Evolutionary conservation across 2,329 filamentous ascomycete species (phyloP).

Genomic region (Colletotrichum musicola): DNA sequence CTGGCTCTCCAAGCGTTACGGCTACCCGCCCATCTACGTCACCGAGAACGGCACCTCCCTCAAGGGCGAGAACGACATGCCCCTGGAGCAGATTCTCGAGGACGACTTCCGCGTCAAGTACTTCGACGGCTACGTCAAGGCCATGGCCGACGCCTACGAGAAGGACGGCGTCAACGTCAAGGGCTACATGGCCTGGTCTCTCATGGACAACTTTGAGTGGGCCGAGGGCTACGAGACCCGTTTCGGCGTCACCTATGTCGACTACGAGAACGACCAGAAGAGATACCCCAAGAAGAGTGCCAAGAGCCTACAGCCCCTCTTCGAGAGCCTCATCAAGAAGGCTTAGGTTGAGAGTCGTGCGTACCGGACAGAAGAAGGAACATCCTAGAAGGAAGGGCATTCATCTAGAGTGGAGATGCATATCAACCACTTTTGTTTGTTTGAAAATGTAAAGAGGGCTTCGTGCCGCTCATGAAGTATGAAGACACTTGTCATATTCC

Average conservation of each 20-base stretch:
- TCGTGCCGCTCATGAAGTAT: constrained; percentile 22
- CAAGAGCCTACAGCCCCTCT: constrained; percentile 76
- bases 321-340: constrained; percentile 78
- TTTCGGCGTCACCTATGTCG: constrained; percentile 86
- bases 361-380: not conserved
- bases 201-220: constrained; percentile 94
- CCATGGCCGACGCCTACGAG: constrained; percentile 78
- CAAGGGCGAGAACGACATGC: constrained; percentile 84
- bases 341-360: constrained; percentile 48
- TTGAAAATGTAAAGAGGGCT: constrained; percentile 16
- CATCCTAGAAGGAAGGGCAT: not conserved
- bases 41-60: constrained; percentile 91
- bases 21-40: constrained; percentile 82
- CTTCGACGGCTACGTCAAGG: constrained; percentile 81
- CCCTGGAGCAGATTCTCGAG: constrained; percentile 77
- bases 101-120: constrained; percentile 87
- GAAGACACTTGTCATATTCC: constrained; percentile 15
- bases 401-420: constrained; percentile 13
- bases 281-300: constrained; percentile 88
- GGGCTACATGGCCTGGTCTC: constrained; percentile 88
- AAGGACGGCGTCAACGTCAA: constrained; percentile 83
- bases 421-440: constrained; percentile 3
- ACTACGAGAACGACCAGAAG: constrained; percentile 84
- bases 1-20: constrained; percentile 84
- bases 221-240: constrained; percentile 91